phyloP scores from a whole-genome alignment of 768 basidiomycete species.

The Gautieria morchelliformis region DNA sequence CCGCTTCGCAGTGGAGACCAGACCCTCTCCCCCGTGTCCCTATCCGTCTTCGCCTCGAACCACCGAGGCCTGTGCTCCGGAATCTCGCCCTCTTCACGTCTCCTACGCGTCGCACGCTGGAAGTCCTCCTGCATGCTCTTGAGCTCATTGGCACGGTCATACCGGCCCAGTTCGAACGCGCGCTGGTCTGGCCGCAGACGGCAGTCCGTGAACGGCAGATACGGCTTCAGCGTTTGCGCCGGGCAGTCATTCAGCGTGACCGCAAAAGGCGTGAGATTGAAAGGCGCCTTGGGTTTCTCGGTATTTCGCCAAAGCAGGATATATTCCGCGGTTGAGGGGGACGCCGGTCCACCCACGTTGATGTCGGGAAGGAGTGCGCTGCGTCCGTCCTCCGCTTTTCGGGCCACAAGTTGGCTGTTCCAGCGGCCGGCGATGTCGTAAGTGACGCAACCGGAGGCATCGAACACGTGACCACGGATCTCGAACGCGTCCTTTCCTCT shows the following conservation, averaged over 20 bases:
- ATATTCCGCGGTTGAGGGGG: constrained; percentile 41
- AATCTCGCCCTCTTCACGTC: constrained; percentile 63
- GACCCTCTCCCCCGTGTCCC: constrained; percentile 82
- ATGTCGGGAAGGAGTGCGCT: constrained; percentile 68
- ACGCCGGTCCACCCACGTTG: constrained; percentile 34
- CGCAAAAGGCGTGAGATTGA: constrained; percentile 93
- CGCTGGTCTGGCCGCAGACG: constrained; percentile 87
- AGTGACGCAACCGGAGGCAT: constrained; percentile 49
- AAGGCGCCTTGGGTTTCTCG: constrained; percentile 71
- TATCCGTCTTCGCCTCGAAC: constrained; percentile 77
- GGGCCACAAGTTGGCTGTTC: constrained; percentile 90
- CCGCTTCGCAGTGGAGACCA: constrained; percentile 63
- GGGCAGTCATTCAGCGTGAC: constrained; percentile 89
- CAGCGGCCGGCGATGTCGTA: constrained; percentile 93
- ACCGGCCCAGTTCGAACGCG: constrained; percentile 84
- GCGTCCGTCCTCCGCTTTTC: constrained; percentile 39
- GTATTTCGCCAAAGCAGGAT: constrained; percentile 91
- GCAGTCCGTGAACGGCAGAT: constrained; percentile 84
- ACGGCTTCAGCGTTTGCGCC: constrained; percentile 52
- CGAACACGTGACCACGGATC: constrained; percentile 77
- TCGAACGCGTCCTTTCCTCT: constrained; percentile 86
- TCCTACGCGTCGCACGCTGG: constrained; percentile 63
- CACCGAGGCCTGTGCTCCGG: constrained; percentile 76
- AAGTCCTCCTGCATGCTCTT: constrained; percentile 78
- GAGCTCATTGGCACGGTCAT: constrained; percentile 72